Conservation (phyloP, 768 basidiomycete species). For the Melanogaster broomeanus region DNA sequence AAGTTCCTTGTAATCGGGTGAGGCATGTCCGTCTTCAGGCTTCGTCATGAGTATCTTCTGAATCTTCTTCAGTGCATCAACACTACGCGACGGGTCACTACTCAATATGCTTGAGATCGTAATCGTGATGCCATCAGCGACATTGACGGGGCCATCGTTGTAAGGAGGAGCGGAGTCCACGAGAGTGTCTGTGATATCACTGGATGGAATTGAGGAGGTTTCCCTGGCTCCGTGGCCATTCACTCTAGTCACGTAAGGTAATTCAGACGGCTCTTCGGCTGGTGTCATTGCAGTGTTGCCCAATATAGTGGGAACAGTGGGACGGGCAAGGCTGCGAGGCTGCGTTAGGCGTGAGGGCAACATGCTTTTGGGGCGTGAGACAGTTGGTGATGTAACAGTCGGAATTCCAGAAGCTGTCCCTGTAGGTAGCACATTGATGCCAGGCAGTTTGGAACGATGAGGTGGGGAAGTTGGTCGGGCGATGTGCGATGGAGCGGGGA, state of each 20-base stretch:
- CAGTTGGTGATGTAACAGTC: constrained; percentile 37
- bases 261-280: constrained; percentile 31
- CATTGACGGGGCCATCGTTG: constrained; percentile 16
- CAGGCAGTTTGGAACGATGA: constrained; percentile 45
- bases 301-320: constrained; percentile 23
- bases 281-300: constrained; percentile 24
- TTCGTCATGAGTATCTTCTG: constrained; percentile 82
- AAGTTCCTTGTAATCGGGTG: constrained; percentile 72
- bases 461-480: constrained; percentile 53
- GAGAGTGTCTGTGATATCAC: constrained; percentile 32
- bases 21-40: constrained; percentile 71
- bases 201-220: constrained; percentile 18
- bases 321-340: constrained; percentile 49
- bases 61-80: constrained; percentile 91
- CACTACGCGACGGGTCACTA: constrained; percentile 81
- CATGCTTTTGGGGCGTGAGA: constrained; percentile 62
- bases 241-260: constrained; percentile 25
- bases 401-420: constrained; percentile 26
- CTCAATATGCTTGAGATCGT: constrained; percentile 89
- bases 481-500: constrained; percentile 41
- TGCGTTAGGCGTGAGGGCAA: constrained; percentile 75
- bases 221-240: constrained; percentile 18
- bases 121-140: constrained; percentile 66
- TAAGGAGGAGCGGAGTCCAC: constrained; percentile 33
- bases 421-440: constrained; percentile 13